Evolutionary conservation across 2,329 filamentous ascomycete species (phyloP).

Genomic region (Bertia moriformis): DNA sequence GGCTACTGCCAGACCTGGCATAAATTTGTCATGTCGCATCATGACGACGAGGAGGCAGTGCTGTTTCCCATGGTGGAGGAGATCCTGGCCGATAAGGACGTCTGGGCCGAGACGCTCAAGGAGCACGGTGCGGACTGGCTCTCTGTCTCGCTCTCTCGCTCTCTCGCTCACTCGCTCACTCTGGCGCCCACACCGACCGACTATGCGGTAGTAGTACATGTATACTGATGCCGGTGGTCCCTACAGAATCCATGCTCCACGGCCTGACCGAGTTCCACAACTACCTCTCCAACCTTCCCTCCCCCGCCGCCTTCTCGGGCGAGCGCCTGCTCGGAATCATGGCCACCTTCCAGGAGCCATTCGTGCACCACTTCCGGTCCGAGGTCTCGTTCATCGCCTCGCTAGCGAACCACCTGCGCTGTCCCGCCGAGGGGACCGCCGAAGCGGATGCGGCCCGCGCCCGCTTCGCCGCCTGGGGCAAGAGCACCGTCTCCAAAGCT

Average conservation of each 20-base stretch:
- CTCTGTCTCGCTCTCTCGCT: neutral
- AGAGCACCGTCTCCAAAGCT: constrained; percentile 47
- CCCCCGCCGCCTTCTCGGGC: constrained; percentile 25
- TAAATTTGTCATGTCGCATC: constrained; percentile 43
- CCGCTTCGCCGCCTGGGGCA: constrained; percentile 46
- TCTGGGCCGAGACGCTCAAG: constrained; percentile 35
- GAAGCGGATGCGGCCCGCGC: constrained; percentile 27
- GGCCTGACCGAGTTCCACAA: constrained; percentile 34
- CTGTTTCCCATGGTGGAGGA: constrained; percentile 40
- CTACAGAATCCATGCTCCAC: constrained; percentile 28
- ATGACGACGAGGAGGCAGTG: constrained; percentile 41
- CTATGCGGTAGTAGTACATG: too few species aligned
- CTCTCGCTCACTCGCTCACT: too few species aligned
- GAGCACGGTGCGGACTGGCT: constrained; percentile 34
- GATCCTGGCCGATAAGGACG: constrained; percentile 29
- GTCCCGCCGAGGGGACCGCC: constrained; percentile 28
- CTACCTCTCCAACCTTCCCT: constrained; percentile 29
- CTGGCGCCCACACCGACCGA: neutral
- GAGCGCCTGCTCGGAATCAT: constrained; percentile 31
- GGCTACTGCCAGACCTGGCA: constrained; percentile 42
- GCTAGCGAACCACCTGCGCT: constrained; percentile 31
- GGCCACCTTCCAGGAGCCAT: constrained; percentile 31
- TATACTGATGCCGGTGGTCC: neutral
- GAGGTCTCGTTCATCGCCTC: constrained; percentile 35
- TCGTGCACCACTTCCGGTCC: constrained; percentile 38